A percentile compares a stretch with the other conserved stretches of the same genome.
phyloP scores from a whole-genome alignment of 2,329 filamentous ascomycete genomes.

The Trichothecium sympodiale region DNA sequence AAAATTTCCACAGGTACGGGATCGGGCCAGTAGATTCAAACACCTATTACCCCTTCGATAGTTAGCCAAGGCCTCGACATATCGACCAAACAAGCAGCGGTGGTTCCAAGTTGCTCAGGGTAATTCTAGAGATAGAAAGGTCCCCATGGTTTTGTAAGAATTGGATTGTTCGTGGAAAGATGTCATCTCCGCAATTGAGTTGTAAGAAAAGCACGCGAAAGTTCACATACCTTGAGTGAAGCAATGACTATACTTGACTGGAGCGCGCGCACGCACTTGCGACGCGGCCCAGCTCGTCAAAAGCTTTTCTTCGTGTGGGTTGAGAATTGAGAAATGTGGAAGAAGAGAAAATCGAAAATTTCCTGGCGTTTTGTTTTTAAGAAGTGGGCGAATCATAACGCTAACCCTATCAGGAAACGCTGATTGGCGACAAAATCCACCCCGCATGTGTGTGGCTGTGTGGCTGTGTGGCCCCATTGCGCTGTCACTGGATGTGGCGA shows the following conservation, averaged over 20 bases:
- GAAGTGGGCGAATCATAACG: background rate
- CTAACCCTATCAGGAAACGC: background rate
- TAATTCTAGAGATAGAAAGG: slow-evolving; percentile 37
- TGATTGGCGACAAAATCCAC: background rate
- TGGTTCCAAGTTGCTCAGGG: slow-evolving; percentile 34
- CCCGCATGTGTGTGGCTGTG: background rate
- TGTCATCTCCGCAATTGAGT: slow-evolving; percentile 16
- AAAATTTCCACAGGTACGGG: slow-evolving; percentile 2
- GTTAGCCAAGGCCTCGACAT: slow-evolving; percentile 2
- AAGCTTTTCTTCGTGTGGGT: slow-evolving; percentile 3
- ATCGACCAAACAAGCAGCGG: slow-evolving; percentile 8
- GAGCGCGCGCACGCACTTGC: slow-evolving; percentile 1
- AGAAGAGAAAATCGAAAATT: slow-evolving; percentile 7
- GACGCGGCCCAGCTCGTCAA: background rate
- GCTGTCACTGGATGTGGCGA: background rate
- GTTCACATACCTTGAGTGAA: background rate
- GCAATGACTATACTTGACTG: background rate
- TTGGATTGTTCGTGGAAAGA: slow-evolving; percentile 48
- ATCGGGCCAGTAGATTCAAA: slow-evolving; percentile 3
- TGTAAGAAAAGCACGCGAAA: background rate
- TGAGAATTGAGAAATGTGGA: slow-evolving; percentile 11
- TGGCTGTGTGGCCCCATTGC: background rate
- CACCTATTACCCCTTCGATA: slow-evolving; percentile 1
- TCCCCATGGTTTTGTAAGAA: slow-evolving; percentile 50
- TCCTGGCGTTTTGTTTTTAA: slow-evolving; percentile 1